phyloP scores from a whole-genome alignment of 768 basidiomycete species.

The Psilocybe subaeruginosa region DNA sequence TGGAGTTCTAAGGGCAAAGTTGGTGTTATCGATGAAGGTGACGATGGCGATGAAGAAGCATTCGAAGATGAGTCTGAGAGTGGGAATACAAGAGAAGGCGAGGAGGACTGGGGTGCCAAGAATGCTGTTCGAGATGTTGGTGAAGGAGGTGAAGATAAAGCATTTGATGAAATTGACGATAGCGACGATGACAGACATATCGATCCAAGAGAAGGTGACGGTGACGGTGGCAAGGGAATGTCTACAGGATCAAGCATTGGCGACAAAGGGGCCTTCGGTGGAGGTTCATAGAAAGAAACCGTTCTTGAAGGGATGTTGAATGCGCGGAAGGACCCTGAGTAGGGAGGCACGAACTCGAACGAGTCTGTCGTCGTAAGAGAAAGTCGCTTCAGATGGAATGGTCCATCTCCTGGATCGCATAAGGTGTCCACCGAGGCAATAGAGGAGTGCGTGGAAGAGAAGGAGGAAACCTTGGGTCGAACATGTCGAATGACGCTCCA shows the following conservation, averaged over 20 bases:
- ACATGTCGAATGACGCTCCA: slow-evolving; percentile 9
- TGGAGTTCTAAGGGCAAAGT: slow-evolving; percentile 1
- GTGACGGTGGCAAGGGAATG: slow-evolving; percentile 24
- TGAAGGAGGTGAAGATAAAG: not conserved
- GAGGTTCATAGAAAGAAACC: slow-evolving; percentile 27
- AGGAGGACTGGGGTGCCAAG: slow-evolving; percentile 9
- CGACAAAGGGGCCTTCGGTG: slow-evolving; percentile 10
- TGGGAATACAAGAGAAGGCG: slow-evolving; percentile 4
- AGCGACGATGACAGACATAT: slow-evolving; percentile 11
- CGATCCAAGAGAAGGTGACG: slow-evolving; percentile 8
- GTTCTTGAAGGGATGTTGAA: slow-evolving; percentile 23
- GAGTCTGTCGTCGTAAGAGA: slow-evolving; percentile 21
- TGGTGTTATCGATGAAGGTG: slow-evolving; percentile 4
- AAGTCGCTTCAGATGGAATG: slow-evolving; percentile 23
- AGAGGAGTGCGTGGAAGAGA: slow-evolving; percentile 24
- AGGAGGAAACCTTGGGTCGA: slow-evolving; percentile 12
- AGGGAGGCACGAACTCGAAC: slow-evolving; percentile 19
- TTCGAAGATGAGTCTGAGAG: slow-evolving; percentile 2
- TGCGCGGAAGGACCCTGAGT: slow-evolving; percentile 14
- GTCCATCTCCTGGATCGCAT: slow-evolving; percentile 20
- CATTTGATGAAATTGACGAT: not conserved
- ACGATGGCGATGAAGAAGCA: slow-evolving; percentile 4
- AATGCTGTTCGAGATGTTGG: slow-evolving; percentile 17
- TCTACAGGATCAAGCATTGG: slow-evolving; percentile 11
- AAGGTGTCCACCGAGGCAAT: slow-evolving; percentile 27